Conservation (phyloP, 2,329 filamentous ascomycete genomes). For the Diaporthe sp. region DNA sequence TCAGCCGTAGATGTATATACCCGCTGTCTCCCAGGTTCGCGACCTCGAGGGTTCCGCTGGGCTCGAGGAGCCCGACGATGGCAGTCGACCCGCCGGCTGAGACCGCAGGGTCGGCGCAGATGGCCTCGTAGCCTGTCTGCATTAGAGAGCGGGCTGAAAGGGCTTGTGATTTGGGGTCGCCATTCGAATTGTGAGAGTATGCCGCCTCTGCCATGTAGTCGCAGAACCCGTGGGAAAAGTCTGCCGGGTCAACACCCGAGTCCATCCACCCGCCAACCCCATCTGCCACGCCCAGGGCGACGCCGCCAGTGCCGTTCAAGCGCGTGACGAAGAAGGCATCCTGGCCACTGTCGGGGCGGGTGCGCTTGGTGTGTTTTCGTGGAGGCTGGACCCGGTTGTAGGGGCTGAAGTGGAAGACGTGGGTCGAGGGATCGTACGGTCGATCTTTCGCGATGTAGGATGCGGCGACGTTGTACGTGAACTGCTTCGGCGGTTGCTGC, state of each 20-base stretch:
- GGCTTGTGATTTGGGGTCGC: not conserved
- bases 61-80: constrained; percentile 81
- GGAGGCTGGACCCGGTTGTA: constrained; percentile 67
- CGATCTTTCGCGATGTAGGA: constrained; percentile 80
- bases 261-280: constrained; percentile 97
- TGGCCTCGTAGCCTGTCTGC: constrained; percentile 84
- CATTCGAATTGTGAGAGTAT: constrained; percentile 58
- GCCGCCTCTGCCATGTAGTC: constrained; percentile 89
- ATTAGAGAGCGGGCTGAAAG: constrained; percentile 77
- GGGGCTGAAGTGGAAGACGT: constrained; percentile 79
- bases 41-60: constrained; percentile 81
- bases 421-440: constrained; percentile 73
- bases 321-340: constrained; percentile 95
- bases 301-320: constrained; percentile 75
- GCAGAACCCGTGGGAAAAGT: constrained; percentile 95
- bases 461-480: constrained; percentile 78
- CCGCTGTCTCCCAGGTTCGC: constrained; percentile 97
- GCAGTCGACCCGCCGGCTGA: constrained; percentile 91
- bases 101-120: constrained; percentile 79
- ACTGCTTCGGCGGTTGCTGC: constrained; percentile 58
- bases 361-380: constrained; percentile 63
- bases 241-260: constrained; percentile 90
- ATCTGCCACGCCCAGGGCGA: constrained; percentile 91
- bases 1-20: constrained; percentile 86
- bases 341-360: constrained; percentile 84